Evolutionary conservation across 345 rosid species (phyloP).

Genomic region (Gossypium sturtianum): DNA sequence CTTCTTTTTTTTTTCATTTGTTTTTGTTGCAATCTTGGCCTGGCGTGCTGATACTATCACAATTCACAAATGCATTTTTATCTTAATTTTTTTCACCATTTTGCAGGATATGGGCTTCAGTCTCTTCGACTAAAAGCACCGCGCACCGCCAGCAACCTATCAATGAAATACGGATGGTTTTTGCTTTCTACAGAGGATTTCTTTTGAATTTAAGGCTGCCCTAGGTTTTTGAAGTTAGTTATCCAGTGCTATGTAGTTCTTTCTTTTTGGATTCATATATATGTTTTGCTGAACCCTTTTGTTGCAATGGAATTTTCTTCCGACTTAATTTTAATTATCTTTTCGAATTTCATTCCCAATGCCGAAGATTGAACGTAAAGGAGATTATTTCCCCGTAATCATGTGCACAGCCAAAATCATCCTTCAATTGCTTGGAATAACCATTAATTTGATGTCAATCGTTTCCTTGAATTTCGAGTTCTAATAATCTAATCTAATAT

Average conservation of each 20-base stretch:
- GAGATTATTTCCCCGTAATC: too few species aligned
- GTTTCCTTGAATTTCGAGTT: too few species aligned
- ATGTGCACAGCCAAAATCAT: too few species aligned
- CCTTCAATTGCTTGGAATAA: too few species aligned
- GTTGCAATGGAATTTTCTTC: background rate
- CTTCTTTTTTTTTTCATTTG: background rate
- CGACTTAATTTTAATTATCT: background rate
- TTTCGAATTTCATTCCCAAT: background rate
- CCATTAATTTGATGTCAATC: too few species aligned
- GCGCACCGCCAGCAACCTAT: background rate
- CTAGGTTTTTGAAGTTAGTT: background rate
- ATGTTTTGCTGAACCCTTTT: background rate
- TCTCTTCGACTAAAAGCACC: constrained; percentile 41
- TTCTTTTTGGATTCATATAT: background rate
- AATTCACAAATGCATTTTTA: too few species aligned
- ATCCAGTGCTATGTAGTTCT: background rate
- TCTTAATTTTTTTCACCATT: background rate
- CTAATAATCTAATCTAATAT: background rate
- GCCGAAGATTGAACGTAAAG: background rate
- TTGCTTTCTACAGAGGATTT: background rate
- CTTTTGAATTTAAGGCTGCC: constrained; percentile 4
- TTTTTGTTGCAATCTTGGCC: background rate
- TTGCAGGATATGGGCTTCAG: constrained; percentile 22
- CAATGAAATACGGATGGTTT: background rate
- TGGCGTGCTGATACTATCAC: too few species aligned